These are phyloP conservation scores for Neocallimastix lanati DNA, from an alignment of 192 early-diverging fungal species.

Conservation along the genomic window DNA sequence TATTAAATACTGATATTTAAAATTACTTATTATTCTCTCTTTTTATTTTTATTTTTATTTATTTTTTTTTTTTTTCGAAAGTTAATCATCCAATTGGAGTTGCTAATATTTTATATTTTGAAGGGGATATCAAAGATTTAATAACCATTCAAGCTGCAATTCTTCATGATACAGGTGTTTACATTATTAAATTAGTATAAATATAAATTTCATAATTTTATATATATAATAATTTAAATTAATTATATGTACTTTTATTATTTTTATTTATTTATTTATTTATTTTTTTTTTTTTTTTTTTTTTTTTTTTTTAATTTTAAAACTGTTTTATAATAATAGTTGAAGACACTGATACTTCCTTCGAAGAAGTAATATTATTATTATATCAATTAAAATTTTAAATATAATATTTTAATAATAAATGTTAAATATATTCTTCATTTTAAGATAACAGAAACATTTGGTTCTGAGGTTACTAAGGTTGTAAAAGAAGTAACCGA, in stretches of 20 bases:
- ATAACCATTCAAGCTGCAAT: slow-evolving; percentile 28
- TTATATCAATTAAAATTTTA: not conserved
- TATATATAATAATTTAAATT: no score
- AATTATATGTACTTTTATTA: no score
- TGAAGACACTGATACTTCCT: slow-evolving; percentile 43
- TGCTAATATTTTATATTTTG: slow-evolving; percentile 1
- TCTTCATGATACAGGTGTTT: slow-evolving; percentile 31
- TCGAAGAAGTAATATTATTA: slow-evolving; percentile 20
- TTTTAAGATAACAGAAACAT: slow-evolving; percentile 14
- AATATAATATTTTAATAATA: not conserved
- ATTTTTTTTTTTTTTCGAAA: no score
- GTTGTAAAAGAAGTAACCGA: slow-evolving; percentile 42
- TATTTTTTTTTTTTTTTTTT: no score
- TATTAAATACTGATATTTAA: no score
- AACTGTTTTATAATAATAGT: no score
- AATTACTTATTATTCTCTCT: no score
- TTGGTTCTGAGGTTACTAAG: slow-evolving; percentile 21
- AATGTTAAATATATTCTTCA: not conserved
- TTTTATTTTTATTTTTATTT: no score
- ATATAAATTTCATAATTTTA: no score
- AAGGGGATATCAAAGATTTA: slow-evolving; percentile 25
- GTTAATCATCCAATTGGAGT: not conserved
- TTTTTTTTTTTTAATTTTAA: no score
- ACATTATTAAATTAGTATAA: not conserved
- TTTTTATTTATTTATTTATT: no score